Percentiles rank a stretch among this genome's conserved stretches.
phyloP scores from a whole-genome alignment of 1,139 yeast species.

The Taphrina confusa region DNA sequence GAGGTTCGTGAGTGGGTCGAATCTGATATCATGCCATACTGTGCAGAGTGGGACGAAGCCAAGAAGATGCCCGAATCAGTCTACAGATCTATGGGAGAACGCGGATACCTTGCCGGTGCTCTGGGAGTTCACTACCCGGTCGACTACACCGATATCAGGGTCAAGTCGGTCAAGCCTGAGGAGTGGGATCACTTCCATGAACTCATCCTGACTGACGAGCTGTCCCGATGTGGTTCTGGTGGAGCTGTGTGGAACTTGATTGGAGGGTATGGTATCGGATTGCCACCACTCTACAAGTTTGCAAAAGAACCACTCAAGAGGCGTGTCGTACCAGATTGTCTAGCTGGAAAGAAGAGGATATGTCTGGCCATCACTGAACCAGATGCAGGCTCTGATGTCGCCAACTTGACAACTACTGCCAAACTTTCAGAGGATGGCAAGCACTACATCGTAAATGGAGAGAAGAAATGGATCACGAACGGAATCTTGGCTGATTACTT shows the following conservation, averaged over 20 bases:
- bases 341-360: constrained; percentile 48
- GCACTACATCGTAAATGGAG: constrained; percentile 51
- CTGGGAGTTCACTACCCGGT: constrained; percentile 47
- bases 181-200: constrained; percentile 91
- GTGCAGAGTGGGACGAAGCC: constrained; percentile 52
- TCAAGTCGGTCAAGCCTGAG: constrained; percentile 47
- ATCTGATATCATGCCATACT: constrained; percentile 47
- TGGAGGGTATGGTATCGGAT: constrained; percentile 49
- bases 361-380: constrained; percentile 51
- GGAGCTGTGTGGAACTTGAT: constrained; percentile 48
- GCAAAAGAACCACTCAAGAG: constrained; percentile 45
- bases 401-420: constrained; percentile 50
- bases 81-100: constrained; percentile 40
- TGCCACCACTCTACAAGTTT: constrained; percentile 49
- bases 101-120: constrained; percentile 43
- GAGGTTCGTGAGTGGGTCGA: constrained; percentile 51
- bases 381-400: constrained; percentile 52
- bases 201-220: constrained; percentile 68
- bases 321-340: constrained; percentile 47
- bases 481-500: constrained; percentile 46
- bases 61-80: constrained; percentile 46
- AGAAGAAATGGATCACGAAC: constrained; percentile 53
- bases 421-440: constrained; percentile 44
- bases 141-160: constrained; percentile 46
- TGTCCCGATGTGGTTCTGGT: constrained; percentile 47